A percentile compares a stretch with the other conserved stretches of the same genome.
Conservation (phyloP, 805 yeast genomes). For the Kluyveromyces dobzhanskii region DNA sequence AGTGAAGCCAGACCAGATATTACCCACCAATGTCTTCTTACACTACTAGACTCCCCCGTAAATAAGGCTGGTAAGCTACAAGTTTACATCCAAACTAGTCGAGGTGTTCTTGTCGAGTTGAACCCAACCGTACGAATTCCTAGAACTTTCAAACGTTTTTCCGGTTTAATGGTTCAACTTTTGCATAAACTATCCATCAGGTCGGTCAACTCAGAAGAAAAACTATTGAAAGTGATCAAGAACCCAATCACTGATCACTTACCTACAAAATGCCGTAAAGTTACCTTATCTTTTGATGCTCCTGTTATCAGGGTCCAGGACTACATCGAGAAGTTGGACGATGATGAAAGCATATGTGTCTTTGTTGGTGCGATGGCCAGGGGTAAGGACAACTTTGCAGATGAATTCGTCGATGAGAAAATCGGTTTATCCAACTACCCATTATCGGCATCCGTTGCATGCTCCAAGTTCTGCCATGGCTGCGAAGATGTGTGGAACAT, state of each 20-base stretch:
- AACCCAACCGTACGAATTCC: constrained; percentile 96
- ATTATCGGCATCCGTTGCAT: constrained; percentile 93
- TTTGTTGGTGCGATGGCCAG: constrained; percentile 99
- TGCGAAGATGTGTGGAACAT: constrained; percentile 98
- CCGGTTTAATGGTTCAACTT: constrained; percentile 96
- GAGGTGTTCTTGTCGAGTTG: constrained; percentile 90
- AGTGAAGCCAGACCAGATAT: constrained; percentile 99
- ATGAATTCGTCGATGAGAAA: constrained; percentile 92
- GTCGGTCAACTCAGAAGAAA: constrained; percentile 92
- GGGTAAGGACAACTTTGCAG: constrained; percentile 96
- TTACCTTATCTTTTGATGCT: constrained; percentile 90
- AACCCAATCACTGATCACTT: constrained; percentile 96
- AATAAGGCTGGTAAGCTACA: constrained; percentile 96
- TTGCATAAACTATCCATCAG: constrained; percentile 88
- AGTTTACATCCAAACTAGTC: constrained; percentile 92
- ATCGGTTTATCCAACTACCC: constrained; percentile 94
- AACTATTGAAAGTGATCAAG: constrained; percentile 85
- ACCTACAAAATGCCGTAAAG: constrained; percentile 90
- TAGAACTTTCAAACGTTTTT: constrained; percentile 94
- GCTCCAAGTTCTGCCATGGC: constrained; percentile 97
- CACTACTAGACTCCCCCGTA: constrained; percentile 92
- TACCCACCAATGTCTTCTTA: constrained; percentile 93
- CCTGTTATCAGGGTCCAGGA: constrained; percentile 82
- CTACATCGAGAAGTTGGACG: constrained; percentile 67
- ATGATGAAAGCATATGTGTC: constrained; percentile 91